Base-by-base conservation (phyloP, 176 grass and related monocot genomes). In the Puya raimondii region DNA sequence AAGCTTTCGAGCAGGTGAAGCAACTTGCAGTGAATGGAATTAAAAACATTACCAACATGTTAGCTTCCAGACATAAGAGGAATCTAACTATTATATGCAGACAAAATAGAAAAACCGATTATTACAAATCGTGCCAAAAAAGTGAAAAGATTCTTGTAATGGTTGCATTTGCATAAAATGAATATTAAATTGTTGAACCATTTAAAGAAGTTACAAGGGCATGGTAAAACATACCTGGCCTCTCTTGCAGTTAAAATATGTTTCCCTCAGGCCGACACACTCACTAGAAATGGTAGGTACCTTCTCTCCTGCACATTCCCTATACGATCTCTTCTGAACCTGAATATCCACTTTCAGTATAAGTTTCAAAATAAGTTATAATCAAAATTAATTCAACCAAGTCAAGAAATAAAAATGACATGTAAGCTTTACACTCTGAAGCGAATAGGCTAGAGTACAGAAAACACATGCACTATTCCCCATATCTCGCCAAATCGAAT, bases 181-280 rank as follows among this genome's bases (percentile, higher is more conserved):
- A 15, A 18, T 13, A 13, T n/a, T 9, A 59, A 17, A 59, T 59
- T 18, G 29, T 13, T 52, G 63, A 73, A 61, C 49, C 42, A 29
- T 51, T 17, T 74, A 18, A 74, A 74, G 12, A 15, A 75, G 73
- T 53, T 59, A 64, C 20, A 51, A 23, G 50, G 3, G n/a, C 56
- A 63, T n/a, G 26, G 47, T 7, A 66, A 76, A 15, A 84, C 74
- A 74, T 86, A 79, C 95, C 87, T 99, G 90, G 75, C 95, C 90
- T 20, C 95, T 89, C 68, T 99, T 99, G 87, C 95, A 94, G 75
- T 94, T 94, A 78, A 99, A 99, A 70, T 94, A 99, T 64, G 95
- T 99, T 81, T 99, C 95, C 21, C 95, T 83, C 73, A 99, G 64
- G 27, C 95, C 95, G 64, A 94, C 84, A 75, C 90, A 99, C 82